Percentiles rank a stretch among this genome's conserved stretches.
These are phyloP conservation scores for Lasiosphaeria ovina DNA, from an alignment of 495 filamentous ascomycete genomes.

Conservation along the genomic window DNA sequence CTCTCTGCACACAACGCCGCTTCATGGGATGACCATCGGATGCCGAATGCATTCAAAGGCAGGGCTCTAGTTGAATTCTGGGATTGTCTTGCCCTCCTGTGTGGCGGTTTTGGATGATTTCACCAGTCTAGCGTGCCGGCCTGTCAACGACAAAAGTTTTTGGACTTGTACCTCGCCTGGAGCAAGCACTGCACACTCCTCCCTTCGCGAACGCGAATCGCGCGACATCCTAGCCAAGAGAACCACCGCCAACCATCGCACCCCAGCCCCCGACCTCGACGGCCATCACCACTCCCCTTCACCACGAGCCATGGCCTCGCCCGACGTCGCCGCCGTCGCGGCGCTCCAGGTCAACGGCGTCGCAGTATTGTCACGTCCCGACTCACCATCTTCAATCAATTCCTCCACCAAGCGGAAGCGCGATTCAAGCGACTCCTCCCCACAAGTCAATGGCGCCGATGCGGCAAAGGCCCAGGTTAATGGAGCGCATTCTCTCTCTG, in stretches of 20 bases:
- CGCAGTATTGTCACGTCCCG: slow-evolving; percentile 35
- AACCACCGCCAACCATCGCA: slow-evolving; percentile 12
- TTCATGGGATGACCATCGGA: slow-evolving; percentile 19
- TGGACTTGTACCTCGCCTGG: slow-evolving; percentile 24
- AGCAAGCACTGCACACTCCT: slow-evolving; percentile 17
- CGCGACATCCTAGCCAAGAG: slow-evolving; percentile 34
- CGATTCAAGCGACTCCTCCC: slow-evolving; percentile 45
- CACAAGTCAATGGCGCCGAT: slow-evolving; percentile 25
- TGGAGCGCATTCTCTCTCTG: slow-evolving; percentile 20
- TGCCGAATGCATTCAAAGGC: slow-evolving; percentile 12
- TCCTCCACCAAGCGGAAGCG: slow-evolving; percentile 56
- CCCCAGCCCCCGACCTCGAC: slow-evolving; percentile 13
- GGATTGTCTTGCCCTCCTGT: slow-evolving; percentile 13
- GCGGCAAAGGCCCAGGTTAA: slow-evolving; percentile 30
- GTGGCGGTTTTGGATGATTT: slow-evolving; percentile 27
- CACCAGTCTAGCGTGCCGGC: slow-evolving; percentile 16
- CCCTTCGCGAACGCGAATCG: slow-evolving; percentile 41
- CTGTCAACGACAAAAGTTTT: slow-evolving; percentile 29
- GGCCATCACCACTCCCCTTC: slow-evolving; percentile 9
- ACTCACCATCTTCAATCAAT: slow-evolving; percentile 40
- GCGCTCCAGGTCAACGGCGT: slow-evolving; percentile 39
- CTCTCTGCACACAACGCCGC: slow-evolving; percentile 17
- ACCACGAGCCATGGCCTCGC: slow-evolving; percentile 41
- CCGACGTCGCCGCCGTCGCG: slow-evolving; percentile 33
- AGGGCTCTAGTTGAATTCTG: slow-evolving; percentile 10